Percentiles rank a stretch among this genome's conserved stretches.
These are phyloP conservation scores for Exidia glandulosa DNA, from an alignment of 768 basidiomycete species.

Conservation along the genomic window DNA sequence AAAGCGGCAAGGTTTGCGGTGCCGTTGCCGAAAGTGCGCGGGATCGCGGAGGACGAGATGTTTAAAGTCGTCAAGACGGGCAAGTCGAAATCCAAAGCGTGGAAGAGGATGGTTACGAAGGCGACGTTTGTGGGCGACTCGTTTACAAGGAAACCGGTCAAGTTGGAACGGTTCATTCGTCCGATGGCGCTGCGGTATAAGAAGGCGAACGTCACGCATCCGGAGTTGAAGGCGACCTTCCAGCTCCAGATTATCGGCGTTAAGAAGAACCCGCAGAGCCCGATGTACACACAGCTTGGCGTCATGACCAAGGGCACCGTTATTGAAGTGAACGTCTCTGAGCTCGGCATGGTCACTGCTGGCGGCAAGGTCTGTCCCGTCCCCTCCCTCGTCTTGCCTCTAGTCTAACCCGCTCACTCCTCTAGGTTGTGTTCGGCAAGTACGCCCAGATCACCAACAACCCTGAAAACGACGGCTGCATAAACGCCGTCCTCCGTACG, in stretches of 20 bases:
- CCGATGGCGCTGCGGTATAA: slow-evolving; percentile 97
- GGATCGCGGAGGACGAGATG: slow-evolving; percentile 99
- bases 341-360: slow-evolving; percentile 93
- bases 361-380: slow-evolving; percentile 72
- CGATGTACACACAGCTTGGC: slow-evolving; percentile 93
- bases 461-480: slow-evolving; percentile 93
- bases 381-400: slow-evolving; percentile 2
- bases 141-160: slow-evolving; percentile 96
- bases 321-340: slow-evolving; percentile 98
- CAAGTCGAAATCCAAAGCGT: slow-evolving; percentile 89
- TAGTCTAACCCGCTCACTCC: neutral
- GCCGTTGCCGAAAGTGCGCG: slow-evolving; percentile 90
- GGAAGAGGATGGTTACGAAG: slow-evolving; percentile 99
- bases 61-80: slow-evolving; percentile 99
- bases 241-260: slow-evolving; percentile 95
- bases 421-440: slow-evolving; percentile 75
- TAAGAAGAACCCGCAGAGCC: slow-evolving; percentile 99
- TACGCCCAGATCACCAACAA: slow-evolving; percentile 92
- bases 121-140: slow-evolving; percentile 98
- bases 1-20: slow-evolving; percentile 98
- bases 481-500: slow-evolving; percentile 87
- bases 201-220: slow-evolving; percentile 98
- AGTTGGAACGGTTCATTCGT: slow-evolving; percentile 95
- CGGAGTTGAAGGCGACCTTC: slow-evolving; percentile 97
- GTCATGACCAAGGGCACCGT: slow-evolving; percentile 98